phyloP scores from a whole-genome alignment of 208 protist genomes.

The Wallacemonas sp. region DNA sequence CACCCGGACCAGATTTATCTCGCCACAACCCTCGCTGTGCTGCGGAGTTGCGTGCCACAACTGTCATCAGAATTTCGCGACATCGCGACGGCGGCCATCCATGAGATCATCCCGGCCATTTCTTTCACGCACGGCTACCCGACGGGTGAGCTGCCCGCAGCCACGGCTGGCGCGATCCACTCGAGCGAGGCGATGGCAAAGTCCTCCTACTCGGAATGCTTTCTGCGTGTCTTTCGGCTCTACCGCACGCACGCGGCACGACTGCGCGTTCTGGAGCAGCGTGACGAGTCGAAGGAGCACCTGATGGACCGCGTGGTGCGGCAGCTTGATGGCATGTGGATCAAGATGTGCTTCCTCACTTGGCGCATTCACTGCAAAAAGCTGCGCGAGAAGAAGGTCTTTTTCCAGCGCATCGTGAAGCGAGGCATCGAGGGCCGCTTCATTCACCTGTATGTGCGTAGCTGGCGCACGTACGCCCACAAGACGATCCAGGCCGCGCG shows the following conservation, averaged over 20 bases:
- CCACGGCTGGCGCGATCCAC: background rate
- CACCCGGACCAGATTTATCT: slow-evolving; percentile 65
- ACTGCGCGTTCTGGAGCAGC: slow-evolving; percentile 38
- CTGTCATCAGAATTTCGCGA: slow-evolving; percentile 49
- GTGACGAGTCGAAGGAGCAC: slow-evolving; percentile 42
- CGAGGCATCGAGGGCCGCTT: slow-evolving; percentile 45
- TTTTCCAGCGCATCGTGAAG: slow-evolving; percentile 55
- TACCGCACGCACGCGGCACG: slow-evolving; percentile 44
- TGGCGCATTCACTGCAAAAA: slow-evolving; percentile 71
- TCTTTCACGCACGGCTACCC: slow-evolving; percentile 57
- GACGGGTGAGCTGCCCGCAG: background rate
- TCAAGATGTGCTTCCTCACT: slow-evolving; percentile 84
- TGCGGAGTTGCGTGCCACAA: slow-evolving; percentile 58
- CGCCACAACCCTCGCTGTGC: slow-evolving; percentile 65
- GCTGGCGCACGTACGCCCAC: slow-evolving; percentile 82
- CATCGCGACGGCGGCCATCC: slow-evolving; percentile 57
- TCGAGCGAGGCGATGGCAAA: background rate
- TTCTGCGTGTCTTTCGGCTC: slow-evolving; percentile 50
- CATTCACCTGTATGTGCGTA: slow-evolving; percentile 50
- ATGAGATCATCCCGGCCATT: slow-evolving; percentile 76
- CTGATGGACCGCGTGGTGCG: slow-evolving; percentile 80
- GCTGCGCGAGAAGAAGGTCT: slow-evolving; percentile 53
- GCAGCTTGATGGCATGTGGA: slow-evolving; percentile 70
- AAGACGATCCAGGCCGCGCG: slow-evolving; percentile 63
- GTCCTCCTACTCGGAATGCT: slow-evolving; percentile 67